Conservation (phyloP, 1,284 basidiomycete species). For the Moesziomyces sp. region DNA sequence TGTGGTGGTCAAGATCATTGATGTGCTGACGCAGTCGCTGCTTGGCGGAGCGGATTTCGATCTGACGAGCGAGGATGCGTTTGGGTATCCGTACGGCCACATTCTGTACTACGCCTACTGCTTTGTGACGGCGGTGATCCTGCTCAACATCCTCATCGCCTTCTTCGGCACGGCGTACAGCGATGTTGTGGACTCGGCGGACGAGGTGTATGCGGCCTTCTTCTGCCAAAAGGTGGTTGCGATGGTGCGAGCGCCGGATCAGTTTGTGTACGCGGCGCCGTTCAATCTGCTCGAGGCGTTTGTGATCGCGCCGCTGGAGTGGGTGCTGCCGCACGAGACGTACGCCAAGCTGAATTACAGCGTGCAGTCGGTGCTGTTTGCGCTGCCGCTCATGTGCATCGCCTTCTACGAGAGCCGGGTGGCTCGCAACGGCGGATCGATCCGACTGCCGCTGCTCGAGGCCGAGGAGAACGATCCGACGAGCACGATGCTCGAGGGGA, state of each 20-base stretch:
- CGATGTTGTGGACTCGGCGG: constrained; percentile 56
- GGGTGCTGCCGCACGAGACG: constrained; percentile 66
- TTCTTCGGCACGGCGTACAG: constrained; percentile 72
- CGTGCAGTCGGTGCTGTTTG: constrained; percentile 53
- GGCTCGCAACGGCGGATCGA: constrained; percentile 28
- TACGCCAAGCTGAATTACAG: constrained; percentile 50
- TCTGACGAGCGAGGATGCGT: constrained; percentile 37
- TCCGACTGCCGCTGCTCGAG: constrained; percentile 33
- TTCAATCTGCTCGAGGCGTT: constrained; percentile 87
- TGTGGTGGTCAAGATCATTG: constrained; percentile 74
- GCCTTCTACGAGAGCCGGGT: constrained; percentile 54
- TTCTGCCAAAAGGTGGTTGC: constrained; percentile 61
- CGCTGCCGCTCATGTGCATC: constrained; percentile 50
- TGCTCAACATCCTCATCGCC: constrained; percentile 81
- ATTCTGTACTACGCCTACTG: constrained; percentile 76
- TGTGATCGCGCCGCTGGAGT: constrained; percentile 87
- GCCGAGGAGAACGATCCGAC: constrained; percentile 21
- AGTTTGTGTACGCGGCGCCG: constrained; percentile 71
- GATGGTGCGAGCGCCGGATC: constrained; percentile 77
- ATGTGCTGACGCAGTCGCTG: constrained; percentile 82
- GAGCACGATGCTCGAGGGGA: constrained; percentile 16
- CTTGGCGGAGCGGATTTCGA: constrained; percentile 70
- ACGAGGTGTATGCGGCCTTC: constrained; percentile 46
- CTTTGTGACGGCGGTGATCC: constrained; percentile 51
- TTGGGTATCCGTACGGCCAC: constrained; percentile 73